Evolutionary conservation across 768 basidiomycete genomes (phyloP).

Genomic region (Russula olivacea): DNA sequence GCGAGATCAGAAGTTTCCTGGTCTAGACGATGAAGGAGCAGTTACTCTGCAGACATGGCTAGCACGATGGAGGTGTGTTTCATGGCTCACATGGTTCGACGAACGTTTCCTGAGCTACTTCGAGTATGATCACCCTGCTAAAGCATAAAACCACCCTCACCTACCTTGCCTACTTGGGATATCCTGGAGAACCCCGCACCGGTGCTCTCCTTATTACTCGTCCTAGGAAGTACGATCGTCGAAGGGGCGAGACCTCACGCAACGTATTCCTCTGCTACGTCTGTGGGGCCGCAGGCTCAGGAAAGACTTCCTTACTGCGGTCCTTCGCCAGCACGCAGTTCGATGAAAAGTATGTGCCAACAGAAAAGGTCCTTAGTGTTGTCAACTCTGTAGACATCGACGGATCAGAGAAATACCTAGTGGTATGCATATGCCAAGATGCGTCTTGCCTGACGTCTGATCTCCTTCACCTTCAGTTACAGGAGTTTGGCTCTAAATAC

Average conservation of each 20-base stretch:
- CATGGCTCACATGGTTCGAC: not conserved
- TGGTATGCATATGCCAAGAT: conserved; percentile 44
- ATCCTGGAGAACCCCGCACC: conserved; percentile 73
- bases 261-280: conserved; percentile 94
- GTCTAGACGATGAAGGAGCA: conserved; percentile 80
- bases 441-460: conserved; percentile 2
- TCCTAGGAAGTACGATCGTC: conserved; percentile 76
- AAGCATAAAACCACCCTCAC: conserved; percentile 87
- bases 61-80: conserved; percentile 89
- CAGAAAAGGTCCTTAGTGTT: conserved; percentile 83
- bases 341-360: conserved; percentile 72
- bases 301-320: conserved; percentile 84
- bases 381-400: conserved; percentile 94
- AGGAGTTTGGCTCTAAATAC: conserved; percentile 96
- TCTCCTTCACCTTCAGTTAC: conserved; percentile 51
- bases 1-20: conserved; percentile 85
- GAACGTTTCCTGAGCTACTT: not conserved
- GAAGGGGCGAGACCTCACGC: conserved; percentile 80
- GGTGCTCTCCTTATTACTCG: conserved; percentile 80
- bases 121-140: conserved; percentile 94
- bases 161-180: conserved; percentile 94
- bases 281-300: conserved; percentile 91
- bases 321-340: conserved; percentile 84
- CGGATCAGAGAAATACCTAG: conserved; percentile 92
- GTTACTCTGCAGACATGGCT: conserved; percentile 98